Conservation (phyloP, 805 yeast species). For the Kodamaea restingae region DNA sequence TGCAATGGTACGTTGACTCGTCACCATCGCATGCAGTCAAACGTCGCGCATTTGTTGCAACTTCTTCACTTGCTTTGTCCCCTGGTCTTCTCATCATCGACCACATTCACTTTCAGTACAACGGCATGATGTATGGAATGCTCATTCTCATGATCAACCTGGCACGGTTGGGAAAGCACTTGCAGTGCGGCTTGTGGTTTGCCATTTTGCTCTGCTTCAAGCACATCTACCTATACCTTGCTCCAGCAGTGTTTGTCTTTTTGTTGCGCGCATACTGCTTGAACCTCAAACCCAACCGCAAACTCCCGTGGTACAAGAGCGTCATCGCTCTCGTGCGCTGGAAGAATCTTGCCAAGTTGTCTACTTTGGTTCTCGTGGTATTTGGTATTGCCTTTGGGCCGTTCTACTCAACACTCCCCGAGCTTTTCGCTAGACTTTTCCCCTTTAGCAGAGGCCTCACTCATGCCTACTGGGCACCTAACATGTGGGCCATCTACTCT, state of each 20-base stretch:
- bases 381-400: constrained; percentile 76
- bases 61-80: constrained; percentile 75
- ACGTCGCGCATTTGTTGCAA: constrained; percentile 64
- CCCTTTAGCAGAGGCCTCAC: constrained; percentile 95
- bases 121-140: constrained; percentile 88
- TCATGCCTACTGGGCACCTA: constrained; percentile 99
- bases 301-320: constrained; percentile 21
- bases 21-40: constrained; percentile 36
- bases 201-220: constrained; percentile 83
- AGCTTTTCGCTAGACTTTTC: constrained; percentile 67
- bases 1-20: constrained; percentile 66
- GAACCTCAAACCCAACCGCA: constrained; percentile 30
- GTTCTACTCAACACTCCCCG: constrained; percentile 61
- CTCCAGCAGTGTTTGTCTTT: constrained; percentile 88
- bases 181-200: constrained; percentile 66
- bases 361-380: constrained; percentile 55
- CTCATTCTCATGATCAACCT: constrained; percentile 68
- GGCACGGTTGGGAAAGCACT: constrained; percentile 55
- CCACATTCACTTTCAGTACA: constrained; percentile 95
- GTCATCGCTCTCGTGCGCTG: constrained; percentile 44
- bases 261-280: constrained; percentile 72
- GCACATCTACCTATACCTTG: constrained; percentile 87
- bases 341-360: constrained; percentile 59
- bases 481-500: constrained; percentile 93
- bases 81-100: constrained; percentile 91